Conservation (phyloP, 768 basidiomycete genomes). For the Pleurotus ostreatus region DNA sequence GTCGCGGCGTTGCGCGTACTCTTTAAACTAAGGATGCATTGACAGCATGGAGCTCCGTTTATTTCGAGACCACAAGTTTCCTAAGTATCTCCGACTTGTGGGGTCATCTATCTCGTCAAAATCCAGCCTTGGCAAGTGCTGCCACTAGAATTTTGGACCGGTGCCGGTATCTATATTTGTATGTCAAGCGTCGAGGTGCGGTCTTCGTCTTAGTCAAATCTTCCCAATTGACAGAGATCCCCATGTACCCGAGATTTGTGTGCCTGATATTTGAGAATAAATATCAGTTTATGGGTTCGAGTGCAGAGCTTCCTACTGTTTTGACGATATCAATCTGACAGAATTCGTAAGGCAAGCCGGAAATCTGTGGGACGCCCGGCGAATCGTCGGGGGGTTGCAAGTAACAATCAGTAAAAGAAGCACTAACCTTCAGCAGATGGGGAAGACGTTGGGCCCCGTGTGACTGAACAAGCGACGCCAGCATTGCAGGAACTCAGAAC, state of each 20-base stretch:
- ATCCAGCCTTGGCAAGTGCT: constrained; percentile 3
- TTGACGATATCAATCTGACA: background rate
- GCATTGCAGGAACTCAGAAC: background rate
- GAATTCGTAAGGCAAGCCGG: background rate
- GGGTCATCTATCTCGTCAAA: background rate
- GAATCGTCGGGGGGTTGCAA: background rate
- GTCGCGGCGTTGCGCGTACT: background rate
- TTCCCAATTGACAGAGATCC: background rate
- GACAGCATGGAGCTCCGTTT: constrained; percentile 3
- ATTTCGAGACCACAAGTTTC: constrained; percentile 1
- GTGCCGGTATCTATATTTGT: background rate
- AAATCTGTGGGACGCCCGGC: constrained; percentile 5
- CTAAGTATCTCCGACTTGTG: background rate
- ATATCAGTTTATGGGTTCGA: too few relatives aligned
- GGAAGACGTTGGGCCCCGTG: background rate
- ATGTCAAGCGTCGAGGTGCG: background rate
- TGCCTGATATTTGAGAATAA: background rate
- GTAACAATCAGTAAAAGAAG: background rate
- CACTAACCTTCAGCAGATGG: background rate
- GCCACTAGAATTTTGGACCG: background rate
- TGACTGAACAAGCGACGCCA: background rate
- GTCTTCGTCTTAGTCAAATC: background rate
- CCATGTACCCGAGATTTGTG: background rate
- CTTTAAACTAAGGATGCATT: background rate
- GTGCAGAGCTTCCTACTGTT: too few relatives aligned